Evolutionary conservation across 805 yeast species (phyloP), one percentile per base, ranked within the genome.

Genomic region (Hanseniaspora pseudoguilliermondii): DNA sequence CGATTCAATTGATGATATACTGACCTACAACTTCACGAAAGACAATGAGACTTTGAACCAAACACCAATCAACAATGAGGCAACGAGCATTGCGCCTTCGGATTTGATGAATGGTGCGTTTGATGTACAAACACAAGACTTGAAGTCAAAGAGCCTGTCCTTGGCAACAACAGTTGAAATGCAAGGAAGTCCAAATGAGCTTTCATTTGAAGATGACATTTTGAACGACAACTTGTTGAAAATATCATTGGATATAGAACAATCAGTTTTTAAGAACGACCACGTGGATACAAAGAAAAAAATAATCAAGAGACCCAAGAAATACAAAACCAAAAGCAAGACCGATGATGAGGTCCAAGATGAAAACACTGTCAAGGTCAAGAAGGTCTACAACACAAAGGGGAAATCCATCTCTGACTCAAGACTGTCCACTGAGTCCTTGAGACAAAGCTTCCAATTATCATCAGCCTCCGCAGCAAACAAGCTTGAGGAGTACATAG

Each of bases 391-490:
- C 43, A 54, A 47, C n/a, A 46, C 42, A 9, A 53, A 40, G 34
- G 58, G 49, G 5, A 56, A 56, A 29, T 64, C 63, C 49, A 66
- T 68, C 5, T 66, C 75, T 32, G 82, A 79, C 60, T 79, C 85
- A 4, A 68, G 86, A 58, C 65, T 82, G 34, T 82, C 85, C 16
- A 71, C 81, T 3, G 73, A 72, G 38, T 82, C 80, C 51, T 68
- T 82, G 29, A 77, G 83, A 5, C 71, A 71, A 56, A 78, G 80
- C 3, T 63, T 82, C 44, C 71, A 76, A 16, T 66, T 82, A 25
- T 64, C 68, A n/a, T 71, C 76, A 8, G 70, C 77, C 21, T 72
- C 74, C 36, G 81, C 82, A 61, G 82, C 87, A 0, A 73, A 76
- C 27, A 72, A 71, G 49, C 66, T 84, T 20, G 88, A 83, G 61